Percentiles rank a stretch among this genome's conserved stretches.
Evolutionary conservation across 1,284 basidiomycete genomes (phyloP).

Genomic region (Boletus sp.): DNA sequence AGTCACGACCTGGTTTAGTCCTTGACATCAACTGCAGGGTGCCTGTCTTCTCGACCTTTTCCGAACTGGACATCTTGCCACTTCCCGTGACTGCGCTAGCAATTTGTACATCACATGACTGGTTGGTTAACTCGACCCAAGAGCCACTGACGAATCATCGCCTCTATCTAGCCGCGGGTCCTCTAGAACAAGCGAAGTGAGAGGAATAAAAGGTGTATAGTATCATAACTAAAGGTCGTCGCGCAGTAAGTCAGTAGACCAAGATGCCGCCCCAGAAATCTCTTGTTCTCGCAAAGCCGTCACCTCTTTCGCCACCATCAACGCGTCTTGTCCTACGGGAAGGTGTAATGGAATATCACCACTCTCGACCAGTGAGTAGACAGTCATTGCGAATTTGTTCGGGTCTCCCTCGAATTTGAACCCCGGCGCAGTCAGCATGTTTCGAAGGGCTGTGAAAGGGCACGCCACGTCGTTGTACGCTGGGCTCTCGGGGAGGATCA

Average conservation of each 20-base stretch:
- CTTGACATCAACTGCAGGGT: too few relatives aligned
- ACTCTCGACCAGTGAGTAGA: constrained; percentile 5
- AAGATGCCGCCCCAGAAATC: constrained; percentile 7
- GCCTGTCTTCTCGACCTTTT: too few relatives aligned
- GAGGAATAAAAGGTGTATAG: not conserved
- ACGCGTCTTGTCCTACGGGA: constrained; percentile 15
- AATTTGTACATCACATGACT: too few relatives aligned
- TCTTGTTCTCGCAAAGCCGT: not conserved
- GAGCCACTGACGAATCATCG: not conserved
- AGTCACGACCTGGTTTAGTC: too few relatives aligned
- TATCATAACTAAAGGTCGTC: not conserved
- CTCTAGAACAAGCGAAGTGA: not conserved
- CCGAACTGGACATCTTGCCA: too few relatives aligned
- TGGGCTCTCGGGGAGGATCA: not conserved
- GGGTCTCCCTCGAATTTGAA: constrained; percentile 9
- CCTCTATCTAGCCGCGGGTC: too few relatives aligned
- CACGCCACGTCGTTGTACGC: not conserved
- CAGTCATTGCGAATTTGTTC: constrained; percentile 5
- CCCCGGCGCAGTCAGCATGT: not conserved
- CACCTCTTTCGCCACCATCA: constrained; percentile 4
- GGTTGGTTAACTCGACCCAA: too few relatives aligned
- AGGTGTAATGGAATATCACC: constrained; percentile 7
- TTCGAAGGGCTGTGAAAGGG: constrained; percentile 1
- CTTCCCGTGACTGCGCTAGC: too few relatives aligned
- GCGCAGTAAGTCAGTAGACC: constrained; percentile 14